Percentiles rank a stretch among this genome's conserved stretches.
These are phyloP conservation scores for Sphaerulina musiva DNA, from an alignment of 2,329 filamentous ascomycete genomes.

Conservation along the genomic window DNA sequence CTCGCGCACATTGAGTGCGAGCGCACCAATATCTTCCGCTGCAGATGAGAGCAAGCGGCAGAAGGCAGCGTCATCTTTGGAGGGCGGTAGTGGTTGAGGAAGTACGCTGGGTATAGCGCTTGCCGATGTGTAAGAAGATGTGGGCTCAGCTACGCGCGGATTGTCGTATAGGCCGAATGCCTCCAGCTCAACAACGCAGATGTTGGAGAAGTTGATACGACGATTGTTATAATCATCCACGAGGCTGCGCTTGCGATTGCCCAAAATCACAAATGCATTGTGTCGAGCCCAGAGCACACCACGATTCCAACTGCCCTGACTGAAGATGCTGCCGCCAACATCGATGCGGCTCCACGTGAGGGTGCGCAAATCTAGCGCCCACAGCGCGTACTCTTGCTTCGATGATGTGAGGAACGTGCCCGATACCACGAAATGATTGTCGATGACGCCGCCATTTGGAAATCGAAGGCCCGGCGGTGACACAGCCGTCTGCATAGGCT, in stretches of 20 bases:
- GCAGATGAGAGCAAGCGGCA: constrained; percentile 69
- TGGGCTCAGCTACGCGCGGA: constrained; percentile 68
- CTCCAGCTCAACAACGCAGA: constrained; percentile 94
- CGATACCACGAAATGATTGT: constrained; percentile 93
- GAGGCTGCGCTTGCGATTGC: constrained; percentile 84
- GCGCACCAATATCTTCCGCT: constrained; percentile 78
- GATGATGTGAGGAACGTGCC: constrained; percentile 96
- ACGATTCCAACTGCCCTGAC: constrained; percentile 95
- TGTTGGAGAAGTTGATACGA: constrained; percentile 92
- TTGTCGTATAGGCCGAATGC: constrained; percentile 98
- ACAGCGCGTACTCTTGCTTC: constrained; percentile 95
- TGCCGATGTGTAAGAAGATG: constrained; percentile 77
- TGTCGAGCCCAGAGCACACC: constrained; percentile 88
- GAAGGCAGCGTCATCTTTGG: constrained; percentile 53
- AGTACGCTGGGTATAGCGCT: constrained; percentile 53
- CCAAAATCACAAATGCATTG: constrained; percentile 92
- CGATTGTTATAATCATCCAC: constrained; percentile 98
- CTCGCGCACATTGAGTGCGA: constrained; percentile 72
- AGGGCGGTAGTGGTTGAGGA: constrained; percentile 9
- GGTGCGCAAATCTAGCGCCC: constrained; percentile 83
- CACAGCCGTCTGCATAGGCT: constrained; percentile 77
- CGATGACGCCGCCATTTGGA: constrained; percentile 90
- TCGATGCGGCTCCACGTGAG: constrained; percentile 95
- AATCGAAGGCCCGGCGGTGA: constrained; percentile 91
- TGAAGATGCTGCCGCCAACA: constrained; percentile 87